Percentiles rank a stretch among this genome's conserved stretches.
Conservation (phyloP, 1,284 basidiomycete species). For the Bjerkandera adusta region DNA sequence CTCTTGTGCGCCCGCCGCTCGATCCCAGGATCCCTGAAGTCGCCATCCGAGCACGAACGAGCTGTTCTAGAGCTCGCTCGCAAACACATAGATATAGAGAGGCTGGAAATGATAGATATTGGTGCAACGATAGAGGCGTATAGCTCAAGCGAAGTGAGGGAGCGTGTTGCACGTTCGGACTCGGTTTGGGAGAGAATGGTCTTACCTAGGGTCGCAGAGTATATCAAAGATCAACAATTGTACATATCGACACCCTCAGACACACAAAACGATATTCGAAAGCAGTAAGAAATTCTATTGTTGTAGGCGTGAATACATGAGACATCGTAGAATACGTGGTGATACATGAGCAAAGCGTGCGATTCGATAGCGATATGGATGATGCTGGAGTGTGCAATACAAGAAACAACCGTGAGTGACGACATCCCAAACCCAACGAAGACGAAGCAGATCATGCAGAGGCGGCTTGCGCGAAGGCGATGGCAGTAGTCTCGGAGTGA, state of each 20-base stretch:
- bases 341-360: conserved; percentile 11
- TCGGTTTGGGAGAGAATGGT: conserved; percentile 41
- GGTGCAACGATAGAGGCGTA: conserved; percentile 53
- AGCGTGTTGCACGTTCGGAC: conserved; percentile 38
- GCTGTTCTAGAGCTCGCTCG: conserved; percentile 35
- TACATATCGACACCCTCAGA: conserved; percentile 35
- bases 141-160: conserved; percentile 76
- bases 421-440: conserved; percentile 1
- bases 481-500: conserved; percentile 86
- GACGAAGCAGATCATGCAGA: conserved; percentile 25
- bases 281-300: conserved; percentile 19
- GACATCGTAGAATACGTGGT: conserved; percentile 12
- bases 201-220: conserved; percentile 39
- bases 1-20: conserved; percentile 72
- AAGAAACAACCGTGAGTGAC: conserved; percentile 9
- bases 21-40: conserved; percentile 15
- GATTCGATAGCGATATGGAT: too few species aligned
- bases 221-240: conserved; percentile 48
- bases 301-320: conserved; percentile 14
- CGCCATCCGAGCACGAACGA: conserved; percentile 30
- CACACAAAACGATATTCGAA: neutral
- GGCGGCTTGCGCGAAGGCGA: conserved; percentile 78
- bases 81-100: conserved; percentile 50
- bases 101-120: conserved; percentile 61
- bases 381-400: conserved; percentile 5